These are phyloP conservation scores for Lophiostoma macrostomum DNA, from an alignment of 495 filamentous ascomycete genomes.

Conservation along the genomic window DNA sequence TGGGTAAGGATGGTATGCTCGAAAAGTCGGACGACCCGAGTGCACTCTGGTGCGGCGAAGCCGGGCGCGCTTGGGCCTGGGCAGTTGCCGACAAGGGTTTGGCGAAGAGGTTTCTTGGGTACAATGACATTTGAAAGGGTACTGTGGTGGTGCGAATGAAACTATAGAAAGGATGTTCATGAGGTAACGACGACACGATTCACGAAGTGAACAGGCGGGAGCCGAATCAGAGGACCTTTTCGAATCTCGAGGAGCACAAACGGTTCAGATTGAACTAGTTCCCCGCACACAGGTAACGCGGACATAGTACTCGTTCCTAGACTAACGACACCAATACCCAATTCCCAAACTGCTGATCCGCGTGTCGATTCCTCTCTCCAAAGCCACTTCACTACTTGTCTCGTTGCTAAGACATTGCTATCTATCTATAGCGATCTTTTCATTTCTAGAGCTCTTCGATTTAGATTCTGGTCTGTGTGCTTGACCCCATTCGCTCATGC, in stretches of 20 bases:
- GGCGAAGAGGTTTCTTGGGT: conserved; percentile 45
- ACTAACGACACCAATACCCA: conserved; percentile 6
- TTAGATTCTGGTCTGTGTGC: too few species aligned
- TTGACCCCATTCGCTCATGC: not conserved
- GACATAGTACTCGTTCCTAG: conserved; percentile 1
- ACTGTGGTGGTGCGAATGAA: not conserved
- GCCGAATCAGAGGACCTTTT: not conserved
- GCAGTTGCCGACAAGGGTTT: conserved; percentile 44
- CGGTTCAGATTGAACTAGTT: not conserved
- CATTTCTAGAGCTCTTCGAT: too few species aligned
- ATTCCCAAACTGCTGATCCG: not conserved
- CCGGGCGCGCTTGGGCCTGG: conserved; percentile 51
- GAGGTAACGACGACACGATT: conserved; percentile 30
- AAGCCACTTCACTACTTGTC: not conserved
- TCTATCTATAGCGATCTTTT: not conserved
- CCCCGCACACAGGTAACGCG: not conserved
- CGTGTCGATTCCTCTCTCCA: not conserved
- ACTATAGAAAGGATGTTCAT: not conserved
- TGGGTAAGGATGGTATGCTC: conserved; percentile 46
- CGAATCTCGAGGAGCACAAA: conserved; percentile 8
- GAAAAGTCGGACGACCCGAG: conserved; percentile 43
- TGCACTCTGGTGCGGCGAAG: conserved; percentile 47
- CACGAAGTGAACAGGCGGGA: conserved; percentile 7
- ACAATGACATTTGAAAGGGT: conserved; percentile 45
- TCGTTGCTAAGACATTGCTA: too few species aligned